Conservation (phyloP, 495 filamentous ascomycete species). For the Symbiotaphrina buchneri region DNA sequence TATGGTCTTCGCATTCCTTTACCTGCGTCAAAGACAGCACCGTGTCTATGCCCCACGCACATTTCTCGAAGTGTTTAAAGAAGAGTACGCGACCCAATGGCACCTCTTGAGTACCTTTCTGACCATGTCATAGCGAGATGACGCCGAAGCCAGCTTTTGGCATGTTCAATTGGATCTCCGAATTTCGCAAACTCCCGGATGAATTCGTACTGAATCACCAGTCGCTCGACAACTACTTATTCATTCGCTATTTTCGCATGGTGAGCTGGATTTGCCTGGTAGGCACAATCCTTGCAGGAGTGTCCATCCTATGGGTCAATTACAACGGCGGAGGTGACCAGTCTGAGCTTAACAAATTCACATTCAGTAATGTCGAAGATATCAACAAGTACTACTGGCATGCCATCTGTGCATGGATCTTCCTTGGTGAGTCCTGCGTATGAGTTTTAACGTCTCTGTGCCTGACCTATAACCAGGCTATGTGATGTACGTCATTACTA, state of each 20-base stretch:
- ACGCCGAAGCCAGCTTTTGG: conserved; percentile 46
- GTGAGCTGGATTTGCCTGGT: conserved; percentile 13
- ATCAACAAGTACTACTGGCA: conserved; percentile 58
- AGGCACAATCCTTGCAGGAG: conserved; percentile 17
- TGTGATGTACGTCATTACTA: conserved; percentile 68
- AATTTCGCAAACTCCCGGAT: conserved; percentile 63
- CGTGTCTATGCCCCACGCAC: conserved; percentile 76
- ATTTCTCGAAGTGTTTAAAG: conserved; percentile 49
- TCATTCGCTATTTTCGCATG: conserved; percentile 17
- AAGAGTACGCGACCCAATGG: conserved; percentile 23
- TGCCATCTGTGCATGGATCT: conserved; percentile 46
- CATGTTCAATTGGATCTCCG: conserved; percentile 46
- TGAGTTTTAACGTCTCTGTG: conserved; percentile 3
- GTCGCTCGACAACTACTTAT: conserved; percentile 44
- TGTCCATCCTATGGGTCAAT: conserved; percentile 17
- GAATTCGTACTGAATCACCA: conserved; percentile 69
- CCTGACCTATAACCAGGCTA: conserved; percentile 23
- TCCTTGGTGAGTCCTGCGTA: conserved; percentile 26
- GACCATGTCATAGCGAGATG: conserved; percentile 40
- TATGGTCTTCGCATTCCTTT: conserved; percentile 53
- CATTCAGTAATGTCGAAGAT: conserved; percentile 38
- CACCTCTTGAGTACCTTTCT: neutral
- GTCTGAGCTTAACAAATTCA: conserved; percentile 51
- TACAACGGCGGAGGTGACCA: conserved; percentile 23
- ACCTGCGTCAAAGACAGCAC: conserved; percentile 45